Conservation (phyloP, 257 asterid genomes). For the Fraxinus anomala region DNA sequence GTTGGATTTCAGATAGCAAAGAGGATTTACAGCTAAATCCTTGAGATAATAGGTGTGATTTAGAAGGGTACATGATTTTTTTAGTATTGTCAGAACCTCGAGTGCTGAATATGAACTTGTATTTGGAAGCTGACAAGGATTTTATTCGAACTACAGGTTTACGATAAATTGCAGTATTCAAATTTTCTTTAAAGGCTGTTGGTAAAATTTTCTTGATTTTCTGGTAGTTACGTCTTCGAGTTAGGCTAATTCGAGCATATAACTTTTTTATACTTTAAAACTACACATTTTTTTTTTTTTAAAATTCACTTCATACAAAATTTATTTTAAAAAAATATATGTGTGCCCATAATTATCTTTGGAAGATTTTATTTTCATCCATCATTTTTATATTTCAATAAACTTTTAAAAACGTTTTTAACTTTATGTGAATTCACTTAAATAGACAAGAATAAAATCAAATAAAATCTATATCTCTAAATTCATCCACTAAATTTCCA, state of each 20-base stretch:
- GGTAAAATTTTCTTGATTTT: not conserved
- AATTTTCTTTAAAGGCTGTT: not conserved
- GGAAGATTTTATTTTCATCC: too few relatives aligned
- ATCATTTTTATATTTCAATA: too few relatives aligned
- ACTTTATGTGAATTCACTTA: too few relatives aligned
- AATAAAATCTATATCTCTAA: not conserved
- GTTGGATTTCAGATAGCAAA: not conserved
- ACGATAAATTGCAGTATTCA: not conserved
- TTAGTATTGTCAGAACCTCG: not conserved
- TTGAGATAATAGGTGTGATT: not conserved
- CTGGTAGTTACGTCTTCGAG: not conserved
- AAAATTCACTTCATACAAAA: too few relatives aligned
- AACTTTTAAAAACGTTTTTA: too few relatives aligned
- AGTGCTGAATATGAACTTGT: not conserved
- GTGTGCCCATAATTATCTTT: too few relatives aligned
- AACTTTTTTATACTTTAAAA: too few relatives aligned
- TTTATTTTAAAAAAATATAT: too few relatives aligned
- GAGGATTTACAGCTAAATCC: not conserved
- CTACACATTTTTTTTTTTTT: too few relatives aligned
- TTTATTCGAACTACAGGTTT: not conserved
- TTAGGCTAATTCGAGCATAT: not conserved
- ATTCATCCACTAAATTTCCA: constrained; percentile 25
- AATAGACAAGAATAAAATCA: too few relatives aligned
- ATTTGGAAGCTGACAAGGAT: not conserved
- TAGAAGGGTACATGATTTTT: not conserved